Percentiles rank a stretch among this genome's conserved stretches.
These are phyloP conservation scores for Fagopyrum esculentum DNA, from an alignment of 148 eudicot genomes.

Conservation along the genomic window DNA sequence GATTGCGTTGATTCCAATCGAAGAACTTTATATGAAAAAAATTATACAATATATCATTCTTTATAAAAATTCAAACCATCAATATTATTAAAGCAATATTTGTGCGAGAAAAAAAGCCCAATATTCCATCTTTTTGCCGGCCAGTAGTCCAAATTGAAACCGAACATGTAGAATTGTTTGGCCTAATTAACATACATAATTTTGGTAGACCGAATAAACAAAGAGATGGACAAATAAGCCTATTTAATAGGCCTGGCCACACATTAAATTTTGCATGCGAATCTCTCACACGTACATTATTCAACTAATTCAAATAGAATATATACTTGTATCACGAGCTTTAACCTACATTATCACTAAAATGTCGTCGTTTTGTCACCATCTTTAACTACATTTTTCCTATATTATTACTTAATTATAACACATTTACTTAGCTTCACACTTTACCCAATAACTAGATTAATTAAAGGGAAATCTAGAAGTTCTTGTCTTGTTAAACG, in stretches of 20 bases:
- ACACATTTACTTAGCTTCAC: not conserved
- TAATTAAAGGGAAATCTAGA: not conserved
- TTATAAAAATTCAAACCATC: not conserved
- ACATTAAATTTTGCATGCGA: not conserved
- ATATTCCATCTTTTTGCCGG: not conserved
- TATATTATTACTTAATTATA: not conserved
- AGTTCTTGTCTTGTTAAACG: not conserved
- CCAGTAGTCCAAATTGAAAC: not conserved
- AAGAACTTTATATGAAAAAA: not conserved
- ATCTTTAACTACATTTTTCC: not conserved
- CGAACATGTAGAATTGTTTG: not conserved
- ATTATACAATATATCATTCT: not conserved
- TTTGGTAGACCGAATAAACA: not conserved
- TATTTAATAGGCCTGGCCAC: not conserved
- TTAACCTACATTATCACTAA: not conserved
- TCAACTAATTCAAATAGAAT: not conserved
- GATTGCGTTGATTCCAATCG: conserved; percentile 4
- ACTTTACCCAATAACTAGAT: not conserved
- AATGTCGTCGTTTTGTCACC: not conserved
- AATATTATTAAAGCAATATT: not conserved
- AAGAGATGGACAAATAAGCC: not conserved
- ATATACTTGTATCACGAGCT: not conserved
- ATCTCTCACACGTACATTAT: not conserved
- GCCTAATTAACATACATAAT: not conserved
- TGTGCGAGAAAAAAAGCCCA: not conserved